Evolutionary conservation across 441 rosid species (phyloP).

Genomic region (Euphorbia corollata): DNA sequence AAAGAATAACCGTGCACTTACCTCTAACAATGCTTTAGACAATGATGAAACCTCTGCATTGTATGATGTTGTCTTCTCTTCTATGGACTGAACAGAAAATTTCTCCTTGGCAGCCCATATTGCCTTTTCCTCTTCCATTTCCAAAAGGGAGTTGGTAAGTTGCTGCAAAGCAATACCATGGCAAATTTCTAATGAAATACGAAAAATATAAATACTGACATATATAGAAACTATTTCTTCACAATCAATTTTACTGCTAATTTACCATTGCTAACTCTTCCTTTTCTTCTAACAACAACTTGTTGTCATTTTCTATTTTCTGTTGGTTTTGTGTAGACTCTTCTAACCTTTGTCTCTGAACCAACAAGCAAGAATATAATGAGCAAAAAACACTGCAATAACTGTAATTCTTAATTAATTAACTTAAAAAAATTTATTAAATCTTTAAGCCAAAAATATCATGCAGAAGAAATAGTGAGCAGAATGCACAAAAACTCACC

Average conservation of each 20-base stretch:
- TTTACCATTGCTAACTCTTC: constrained; percentile 87
- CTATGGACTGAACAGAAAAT: constrained; percentile 49
- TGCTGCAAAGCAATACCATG: constrained; percentile 47
- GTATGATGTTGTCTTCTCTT: constrained; percentile 44
- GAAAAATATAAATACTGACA: background rate
- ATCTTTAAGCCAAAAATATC: background rate
- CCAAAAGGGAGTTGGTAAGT: constrained; percentile 68
- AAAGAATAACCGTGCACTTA: constrained; percentile 28
- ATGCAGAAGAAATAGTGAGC: background rate
- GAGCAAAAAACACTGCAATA: constrained; percentile 1
- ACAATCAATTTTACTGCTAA: constrained; percentile 7
- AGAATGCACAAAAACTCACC: constrained; percentile 37
- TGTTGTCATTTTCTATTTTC: constrained; percentile 44
- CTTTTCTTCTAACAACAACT: constrained; percentile 60
- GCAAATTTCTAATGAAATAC: constrained; percentile 11
- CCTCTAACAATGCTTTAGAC: constrained; percentile 51
- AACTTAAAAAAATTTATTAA: background rate
- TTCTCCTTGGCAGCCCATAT: constrained; percentile 74
- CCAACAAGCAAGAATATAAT: constrained; percentile 16
- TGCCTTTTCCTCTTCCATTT: constrained; percentile 90
- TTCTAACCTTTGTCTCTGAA: constrained; percentile 56
- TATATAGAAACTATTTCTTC: background rate
- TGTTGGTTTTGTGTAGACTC: constrained; percentile 48
- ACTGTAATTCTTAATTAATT: background rate
- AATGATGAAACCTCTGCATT: constrained; percentile 39